These are phyloP conservation scores for Linderniella brevidens DNA, from an alignment of 257 asterid genomes.

Conservation along the genomic window DNA sequence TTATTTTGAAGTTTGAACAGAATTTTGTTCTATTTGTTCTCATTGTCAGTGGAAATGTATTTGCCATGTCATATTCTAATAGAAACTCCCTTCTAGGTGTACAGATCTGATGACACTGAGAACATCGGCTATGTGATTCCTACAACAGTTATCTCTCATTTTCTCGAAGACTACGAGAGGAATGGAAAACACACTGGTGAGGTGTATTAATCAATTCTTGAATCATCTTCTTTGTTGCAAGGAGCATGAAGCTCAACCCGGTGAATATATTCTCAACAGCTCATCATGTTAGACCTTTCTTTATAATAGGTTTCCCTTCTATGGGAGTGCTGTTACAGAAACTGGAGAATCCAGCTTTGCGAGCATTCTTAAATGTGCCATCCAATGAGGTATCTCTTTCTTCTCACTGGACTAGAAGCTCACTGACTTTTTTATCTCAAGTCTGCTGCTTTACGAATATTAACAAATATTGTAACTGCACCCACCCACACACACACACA, in stretches of 20 bases:
- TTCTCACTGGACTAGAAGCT: background rate
- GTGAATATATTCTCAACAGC: background rate
- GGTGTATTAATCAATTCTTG: conserved; percentile 6
- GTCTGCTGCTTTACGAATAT: too few species aligned
- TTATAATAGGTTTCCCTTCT: conserved; percentile 64
- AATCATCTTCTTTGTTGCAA: background rate
- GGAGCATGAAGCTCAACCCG: background rate
- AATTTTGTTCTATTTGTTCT: background rate
- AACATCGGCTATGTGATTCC: conserved; percentile 97
- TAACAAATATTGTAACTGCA: too few species aligned
- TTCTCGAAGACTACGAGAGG: conserved; percentile 82
- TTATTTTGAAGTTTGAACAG: background rate
- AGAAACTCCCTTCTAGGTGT: conserved; percentile 51
- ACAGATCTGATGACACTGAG: conserved; percentile 92
- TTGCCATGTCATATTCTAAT: conserved; percentile 14
- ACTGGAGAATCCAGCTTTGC: conserved; percentile 94
- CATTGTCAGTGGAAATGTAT: background rate
- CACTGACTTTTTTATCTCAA: too few species aligned
- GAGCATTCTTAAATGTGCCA: conserved; percentile 73
- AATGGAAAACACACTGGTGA: conserved; percentile 83
- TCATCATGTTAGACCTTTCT: background rate
- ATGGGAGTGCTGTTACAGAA: conserved; percentile 87
- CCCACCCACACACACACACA: too few species aligned
- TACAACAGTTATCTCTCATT: conserved; percentile 82
- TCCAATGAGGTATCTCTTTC: conserved; percentile 55